Conservation (phyloP, 805 yeast species). For the Jamesozyma rosinii region DNA sequence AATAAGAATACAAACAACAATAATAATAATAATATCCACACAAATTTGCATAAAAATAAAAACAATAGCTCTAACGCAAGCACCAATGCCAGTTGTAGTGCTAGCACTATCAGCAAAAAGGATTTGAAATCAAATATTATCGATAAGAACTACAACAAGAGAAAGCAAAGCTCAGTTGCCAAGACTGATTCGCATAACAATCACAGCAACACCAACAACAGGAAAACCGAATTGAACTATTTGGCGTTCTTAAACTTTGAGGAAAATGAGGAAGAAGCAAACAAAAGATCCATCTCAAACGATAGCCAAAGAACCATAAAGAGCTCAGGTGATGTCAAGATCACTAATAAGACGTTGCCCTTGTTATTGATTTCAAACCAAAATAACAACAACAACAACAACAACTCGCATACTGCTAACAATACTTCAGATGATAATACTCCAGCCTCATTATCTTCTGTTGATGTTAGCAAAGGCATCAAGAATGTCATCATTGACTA, state of each 20-base stretch:
- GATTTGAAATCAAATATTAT: neutral
- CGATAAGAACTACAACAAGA: neutral
- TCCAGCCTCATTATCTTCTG: neutral
- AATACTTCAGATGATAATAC: neutral
- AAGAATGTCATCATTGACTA: neutral
- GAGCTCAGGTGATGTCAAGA: neutral
- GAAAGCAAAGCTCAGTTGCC: neutral
- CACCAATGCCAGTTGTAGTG: neutral
- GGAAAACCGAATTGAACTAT: conserved; percentile 2
- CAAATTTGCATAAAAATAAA: neutral
- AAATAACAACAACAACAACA: neutral
- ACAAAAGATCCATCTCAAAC: conserved; percentile 2
- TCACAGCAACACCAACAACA: neutral
- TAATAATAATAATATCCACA: neutral
- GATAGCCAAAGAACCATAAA: neutral
- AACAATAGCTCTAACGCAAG: neutral
- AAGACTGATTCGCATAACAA: neutral
- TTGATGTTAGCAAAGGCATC: neutral
- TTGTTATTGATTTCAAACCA: neutral
- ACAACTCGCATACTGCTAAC: neutral
- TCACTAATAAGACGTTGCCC: conserved; percentile 1
- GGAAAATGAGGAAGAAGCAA: neutral
- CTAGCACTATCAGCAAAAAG: neutral
- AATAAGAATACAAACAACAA: neutral
- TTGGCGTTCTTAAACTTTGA: conserved; percentile 6